Percentiles rank a stretch among this genome's conserved stretches.
Conservation (phyloP, 2,329 filamentous ascomycete species). For the Zasmidium angulare region DNA sequence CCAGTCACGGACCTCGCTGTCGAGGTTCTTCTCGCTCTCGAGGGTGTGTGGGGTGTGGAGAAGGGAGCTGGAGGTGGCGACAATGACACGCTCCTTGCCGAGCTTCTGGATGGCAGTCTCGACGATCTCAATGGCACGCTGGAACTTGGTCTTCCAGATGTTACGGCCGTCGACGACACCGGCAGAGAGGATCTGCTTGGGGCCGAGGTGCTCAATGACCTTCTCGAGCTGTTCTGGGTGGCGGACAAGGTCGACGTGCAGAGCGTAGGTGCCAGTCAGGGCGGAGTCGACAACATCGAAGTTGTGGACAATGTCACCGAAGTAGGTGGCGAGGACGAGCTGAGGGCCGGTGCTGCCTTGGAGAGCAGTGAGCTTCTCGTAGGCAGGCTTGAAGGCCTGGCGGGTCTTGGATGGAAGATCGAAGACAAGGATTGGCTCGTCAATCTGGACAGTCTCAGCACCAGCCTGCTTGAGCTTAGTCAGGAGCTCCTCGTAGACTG, state of each 20-base stretch:
- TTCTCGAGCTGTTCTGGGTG: slow-evolving; percentile 96
- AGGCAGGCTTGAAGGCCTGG: slow-evolving; percentile 96
- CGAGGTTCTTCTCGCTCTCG: slow-evolving; percentile 97
- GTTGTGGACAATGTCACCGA: slow-evolving; percentile 99
- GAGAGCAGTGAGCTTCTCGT: slow-evolving; percentile 78
- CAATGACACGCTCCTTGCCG: slow-evolving; percentile 95
- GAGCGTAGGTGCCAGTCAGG: slow-evolving; percentile 70
- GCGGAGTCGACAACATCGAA: slow-evolving; percentile 76
- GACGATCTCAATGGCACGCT: slow-evolving; percentile 86
- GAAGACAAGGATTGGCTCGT: slow-evolving; percentile 95
- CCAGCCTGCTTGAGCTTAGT: slow-evolving; percentile 92
- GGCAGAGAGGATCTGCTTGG: slow-evolving; percentile 86
- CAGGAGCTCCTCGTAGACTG: slow-evolving; percentile 91
- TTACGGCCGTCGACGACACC: slow-evolving; percentile 98
- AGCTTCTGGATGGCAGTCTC: slow-evolving; percentile 92
- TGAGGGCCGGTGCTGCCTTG: slow-evolving; percentile 76
- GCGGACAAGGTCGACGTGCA: slow-evolving; percentile 95
- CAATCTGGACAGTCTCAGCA: slow-evolving; percentile 95
- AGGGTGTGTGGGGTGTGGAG: slow-evolving; percentile 98
- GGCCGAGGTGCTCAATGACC: slow-evolving; percentile 77
- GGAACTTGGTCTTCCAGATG: slow-evolving; percentile 99
- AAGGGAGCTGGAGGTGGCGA: slow-evolving; percentile 94
- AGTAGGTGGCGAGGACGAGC: slow-evolving; percentile 93
- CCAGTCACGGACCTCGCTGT: slow-evolving; percentile 91
- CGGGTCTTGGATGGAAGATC: slow-evolving; percentile 88